Evolutionary conservation across 441 rosid species (phyloP).

Genomic region (Kokia cookei): DNA sequence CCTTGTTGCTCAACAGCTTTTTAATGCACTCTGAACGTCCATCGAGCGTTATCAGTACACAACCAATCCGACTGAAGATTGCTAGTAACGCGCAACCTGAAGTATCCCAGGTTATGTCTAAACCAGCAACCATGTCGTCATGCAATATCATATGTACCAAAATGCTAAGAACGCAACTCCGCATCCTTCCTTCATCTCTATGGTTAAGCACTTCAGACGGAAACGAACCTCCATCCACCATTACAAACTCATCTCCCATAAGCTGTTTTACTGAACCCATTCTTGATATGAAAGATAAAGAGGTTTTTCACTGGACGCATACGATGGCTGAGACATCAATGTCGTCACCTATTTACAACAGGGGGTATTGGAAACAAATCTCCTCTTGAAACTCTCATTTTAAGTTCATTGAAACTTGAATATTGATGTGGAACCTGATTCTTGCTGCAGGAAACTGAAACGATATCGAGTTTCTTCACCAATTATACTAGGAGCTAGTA

Average conservation of each 20-base stretch:
- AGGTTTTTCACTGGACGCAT: neutral
- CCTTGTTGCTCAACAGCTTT: constrained; percentile 15
- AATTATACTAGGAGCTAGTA: too few species aligned
- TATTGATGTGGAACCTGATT: too few species aligned
- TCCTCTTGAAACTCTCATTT: too few species aligned
- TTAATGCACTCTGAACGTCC: accelerated
- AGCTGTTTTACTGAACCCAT: neutral
- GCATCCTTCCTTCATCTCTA: neutral
- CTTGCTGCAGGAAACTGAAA: too few species aligned
- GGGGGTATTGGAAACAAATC: neutral
- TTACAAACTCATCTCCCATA: neutral
- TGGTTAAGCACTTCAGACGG: neutral
- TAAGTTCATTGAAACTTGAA: too few species aligned
- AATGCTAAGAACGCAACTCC: neutral
- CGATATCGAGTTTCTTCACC: too few species aligned
- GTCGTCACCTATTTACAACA: neutral
- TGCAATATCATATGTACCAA: neutral
- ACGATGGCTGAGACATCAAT: neutral
- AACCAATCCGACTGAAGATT: constrained; percentile 18
- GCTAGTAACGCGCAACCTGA: constrained; percentile 3
- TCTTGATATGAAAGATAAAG: neutral
- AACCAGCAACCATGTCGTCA: neutral
- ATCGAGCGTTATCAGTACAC: constrained; percentile 15
- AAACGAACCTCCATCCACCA: neutral
- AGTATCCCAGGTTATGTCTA: neutral